phyloP scores from a whole-genome alignment of 192 early-diverging fungal species.

The Linnemannia hyalina region DNA sequence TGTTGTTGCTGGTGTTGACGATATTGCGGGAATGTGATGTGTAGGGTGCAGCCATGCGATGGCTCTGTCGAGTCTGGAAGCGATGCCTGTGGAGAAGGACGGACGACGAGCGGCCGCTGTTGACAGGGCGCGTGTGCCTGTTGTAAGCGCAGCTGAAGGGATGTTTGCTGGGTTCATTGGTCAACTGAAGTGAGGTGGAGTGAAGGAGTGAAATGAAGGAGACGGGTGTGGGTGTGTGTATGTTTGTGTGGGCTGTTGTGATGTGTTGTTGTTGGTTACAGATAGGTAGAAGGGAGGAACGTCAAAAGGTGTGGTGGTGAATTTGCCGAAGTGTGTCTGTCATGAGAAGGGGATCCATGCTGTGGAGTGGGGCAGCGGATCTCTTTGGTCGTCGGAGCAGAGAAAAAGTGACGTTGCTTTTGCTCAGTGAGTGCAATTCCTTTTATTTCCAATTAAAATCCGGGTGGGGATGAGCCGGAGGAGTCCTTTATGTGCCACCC shows the following conservation, averaged over 20 bases:
- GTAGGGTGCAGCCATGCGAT: conserved; percentile 16
- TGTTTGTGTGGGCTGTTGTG: neutral
- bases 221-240: neutral
- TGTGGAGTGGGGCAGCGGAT: too few relatives aligned
- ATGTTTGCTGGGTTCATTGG: conserved; percentile 17
- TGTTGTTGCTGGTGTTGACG: conserved; percentile 4
- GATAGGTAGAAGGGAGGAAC: too few relatives aligned
- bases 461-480: conserved; percentile 4
- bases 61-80: conserved; percentile 11
- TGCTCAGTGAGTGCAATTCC: neutral
- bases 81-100: conserved; percentile 9
- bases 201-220: neutral
- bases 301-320: neutral
- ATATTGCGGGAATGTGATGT: neutral
- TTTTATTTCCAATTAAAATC: neutral
- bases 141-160: conserved; percentile 24
- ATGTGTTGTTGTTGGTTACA: neutral
- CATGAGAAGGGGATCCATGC: neutral
- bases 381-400: too few relatives aligned
- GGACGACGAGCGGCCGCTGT: conserved; percentile 16
- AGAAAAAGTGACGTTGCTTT: neutral
- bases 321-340: neutral
- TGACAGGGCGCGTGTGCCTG: conserved; percentile 30
- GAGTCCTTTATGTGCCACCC: neutral
- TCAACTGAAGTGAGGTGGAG: too few relatives aligned